These are phyloP conservation scores for Magnolia officinalis DNA, from an alignment of 164 flowering plant species.

Conservation along the genomic window DNA sequence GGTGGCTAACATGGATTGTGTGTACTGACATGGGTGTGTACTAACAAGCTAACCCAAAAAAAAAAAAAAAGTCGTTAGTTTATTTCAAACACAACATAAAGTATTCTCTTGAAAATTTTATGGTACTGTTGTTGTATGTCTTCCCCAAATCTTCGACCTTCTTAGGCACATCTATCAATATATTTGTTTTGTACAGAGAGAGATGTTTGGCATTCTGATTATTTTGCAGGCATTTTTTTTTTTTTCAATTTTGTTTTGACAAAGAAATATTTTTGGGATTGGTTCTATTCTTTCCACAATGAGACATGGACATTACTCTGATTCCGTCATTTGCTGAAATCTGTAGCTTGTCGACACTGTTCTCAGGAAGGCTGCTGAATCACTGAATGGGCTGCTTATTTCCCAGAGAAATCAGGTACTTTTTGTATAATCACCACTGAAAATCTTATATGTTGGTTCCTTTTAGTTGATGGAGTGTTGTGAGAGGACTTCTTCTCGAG, in stretches of 20 bases:
- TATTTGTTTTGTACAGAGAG: background rate
- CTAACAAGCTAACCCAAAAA: no score
- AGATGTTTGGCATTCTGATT: constrained; percentile 1
- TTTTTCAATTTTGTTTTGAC: no score
- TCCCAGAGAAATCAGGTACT: constrained; percentile 71
- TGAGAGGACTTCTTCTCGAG: background rate
- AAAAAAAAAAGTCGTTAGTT: no score
- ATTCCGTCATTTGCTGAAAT: constrained; percentile 1
- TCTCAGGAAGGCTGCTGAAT: constrained; percentile 55
- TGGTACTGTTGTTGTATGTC: background rate
- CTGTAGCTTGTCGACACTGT: constrained; percentile 62
- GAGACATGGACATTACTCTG: background rate
- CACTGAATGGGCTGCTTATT: constrained; percentile 53
- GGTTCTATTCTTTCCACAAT: background rate
- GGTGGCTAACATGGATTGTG: no score
- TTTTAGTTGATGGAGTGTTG: background rate
- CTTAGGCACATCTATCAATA: background rate
- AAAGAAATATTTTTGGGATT: background rate
- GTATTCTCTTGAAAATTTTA: no score
- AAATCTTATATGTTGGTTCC: background rate
- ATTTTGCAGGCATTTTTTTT: background rate
- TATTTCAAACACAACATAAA: no score
- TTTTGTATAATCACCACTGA: background rate
- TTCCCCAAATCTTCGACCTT: background rate
- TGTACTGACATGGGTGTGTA: no score